Evolutionary conservation across 2,329 filamentous ascomycete genomes (phyloP).

Genomic region (Aspergillus thermomutatus): DNA sequence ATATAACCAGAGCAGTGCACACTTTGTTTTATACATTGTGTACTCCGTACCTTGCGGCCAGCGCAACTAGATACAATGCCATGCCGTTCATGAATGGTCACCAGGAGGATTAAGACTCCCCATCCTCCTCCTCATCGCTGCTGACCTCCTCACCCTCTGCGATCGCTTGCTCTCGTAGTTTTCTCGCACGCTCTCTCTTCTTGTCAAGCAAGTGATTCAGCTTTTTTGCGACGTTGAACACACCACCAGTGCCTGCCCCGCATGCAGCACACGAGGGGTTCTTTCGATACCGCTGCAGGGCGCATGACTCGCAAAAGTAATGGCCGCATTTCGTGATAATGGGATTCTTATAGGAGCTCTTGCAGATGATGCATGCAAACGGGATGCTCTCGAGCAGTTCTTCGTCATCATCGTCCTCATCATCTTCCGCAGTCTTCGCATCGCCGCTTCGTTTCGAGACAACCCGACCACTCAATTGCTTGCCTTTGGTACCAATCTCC

Average conservation of each 20-base stretch:
- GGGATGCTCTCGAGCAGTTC: conserved; percentile 78
- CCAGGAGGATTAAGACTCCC: neutral
- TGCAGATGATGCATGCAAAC: conserved; percentile 86
- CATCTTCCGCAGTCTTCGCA: conserved; percentile 46
- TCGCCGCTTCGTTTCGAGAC: conserved; percentile 46
- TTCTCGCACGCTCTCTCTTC: conserved; percentile 58
- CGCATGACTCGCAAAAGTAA: conserved; percentile 92
- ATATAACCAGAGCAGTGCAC: neutral
- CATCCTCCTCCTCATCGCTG: conserved; percentile 44
- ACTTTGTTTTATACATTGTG: neutral
- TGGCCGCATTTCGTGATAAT: conserved; percentile 89
- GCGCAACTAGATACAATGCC: neutral
- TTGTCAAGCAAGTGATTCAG: conserved; percentile 74
- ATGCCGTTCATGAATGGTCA: neutral
- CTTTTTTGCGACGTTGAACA: conserved; percentile 84
- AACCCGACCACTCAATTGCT: conserved; percentile 43
- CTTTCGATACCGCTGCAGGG: conserved; percentile 79
- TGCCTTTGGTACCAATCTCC: conserved; percentile 73
- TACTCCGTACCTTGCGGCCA: neutral
- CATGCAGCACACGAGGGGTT: conserved; percentile 85
- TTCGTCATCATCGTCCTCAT: conserved; percentile 61
- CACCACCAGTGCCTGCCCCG: conserved; percentile 77
- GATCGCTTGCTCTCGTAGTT: conserved; percentile 51
- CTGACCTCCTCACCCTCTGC: conserved; percentile 52
- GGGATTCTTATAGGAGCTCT: conserved; percentile 71